Percentiles rank a stretch among this genome's conserved stretches.
Conservation (phyloP, 108 stramenopile species). For the Cyclotella sp. region DNA sequence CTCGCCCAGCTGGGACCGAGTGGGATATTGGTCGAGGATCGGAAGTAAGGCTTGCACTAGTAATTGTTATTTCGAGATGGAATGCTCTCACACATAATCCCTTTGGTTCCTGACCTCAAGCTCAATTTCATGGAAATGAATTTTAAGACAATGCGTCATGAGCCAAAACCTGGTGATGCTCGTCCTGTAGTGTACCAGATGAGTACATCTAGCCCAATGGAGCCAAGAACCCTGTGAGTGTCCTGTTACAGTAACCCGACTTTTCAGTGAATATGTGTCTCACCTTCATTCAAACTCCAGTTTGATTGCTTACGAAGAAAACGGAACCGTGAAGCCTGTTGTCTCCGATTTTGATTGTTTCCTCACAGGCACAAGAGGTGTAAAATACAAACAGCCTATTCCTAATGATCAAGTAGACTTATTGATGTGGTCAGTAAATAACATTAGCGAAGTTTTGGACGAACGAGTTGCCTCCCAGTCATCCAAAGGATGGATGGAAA, state of each 20-base stretch:
- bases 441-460: conserved; percentile 52
- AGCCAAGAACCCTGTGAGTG: conserved; percentile 45
- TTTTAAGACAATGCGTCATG: conserved; percentile 45
- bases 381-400: conserved; percentile 47
- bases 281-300: background rate
- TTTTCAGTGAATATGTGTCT: background rate
- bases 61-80: background rate
- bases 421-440: conserved; percentile 47
- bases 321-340: conserved; percentile 58
- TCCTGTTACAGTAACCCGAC: background rate
- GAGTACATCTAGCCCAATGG: conserved; percentile 44
- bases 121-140: conserved; percentile 59
- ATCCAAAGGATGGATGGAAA: conserved; percentile 45
- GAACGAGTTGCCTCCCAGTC: conserved; percentile 21
- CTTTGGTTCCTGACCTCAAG: background rate
- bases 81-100: background rate
- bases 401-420: conserved; percentile 62
- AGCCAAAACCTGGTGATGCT: conserved; percentile 19
- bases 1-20: conserved; percentile 39
- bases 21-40: conserved; percentile 60
- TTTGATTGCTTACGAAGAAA: conserved; percentile 67
- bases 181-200: conserved; percentile 52
- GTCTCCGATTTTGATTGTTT: conserved; percentile 74
- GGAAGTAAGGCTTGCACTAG: background rate
- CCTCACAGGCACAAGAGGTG: conserved; percentile 57